These are phyloP conservation scores for Mortierella polycephala DNA, from an alignment of 371 early-diverging fungal genomes.

Conservation along the genomic window DNA sequence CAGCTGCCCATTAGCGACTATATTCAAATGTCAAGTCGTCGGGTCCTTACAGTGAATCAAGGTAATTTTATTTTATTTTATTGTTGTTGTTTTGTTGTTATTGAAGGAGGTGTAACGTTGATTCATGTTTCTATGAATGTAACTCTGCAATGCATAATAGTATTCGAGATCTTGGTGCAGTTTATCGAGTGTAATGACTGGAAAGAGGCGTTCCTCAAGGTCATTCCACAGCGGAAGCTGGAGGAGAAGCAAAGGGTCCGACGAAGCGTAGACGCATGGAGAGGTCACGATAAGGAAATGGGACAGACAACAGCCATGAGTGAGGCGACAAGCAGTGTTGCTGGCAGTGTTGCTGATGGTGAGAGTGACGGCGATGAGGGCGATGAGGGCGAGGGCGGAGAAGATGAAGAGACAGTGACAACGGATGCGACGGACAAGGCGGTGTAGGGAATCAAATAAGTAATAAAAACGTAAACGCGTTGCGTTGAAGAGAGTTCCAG, in stretches of 20 bases:
- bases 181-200: conserved; percentile 80
- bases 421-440: not conserved
- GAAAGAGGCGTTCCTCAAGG: conserved; percentile 83
- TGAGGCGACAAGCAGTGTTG: conserved; percentile 24
- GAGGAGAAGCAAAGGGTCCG: conserved; percentile 59
- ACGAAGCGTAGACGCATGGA: conserved; percentile 44
- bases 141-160: conserved; percentile 35
- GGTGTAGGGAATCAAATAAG: not conserved
- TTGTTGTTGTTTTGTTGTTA: not conserved
- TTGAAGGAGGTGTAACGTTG: not conserved
- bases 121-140: not conserved
- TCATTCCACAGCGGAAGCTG: conserved; percentile 89
- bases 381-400: conserved; percentile 12
- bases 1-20: conserved; percentile 89
- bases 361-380: conserved; percentile 17
- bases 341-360: conserved; percentile 31
- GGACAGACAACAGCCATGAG: not conserved
- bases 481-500: too few species aligned
- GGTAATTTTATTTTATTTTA: conserved; percentile 56
- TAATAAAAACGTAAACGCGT: too few species aligned
- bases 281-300: conserved; percentile 10
- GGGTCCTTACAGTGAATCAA: conserved; percentile 94
- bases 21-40: conserved; percentile 80
- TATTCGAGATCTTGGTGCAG: conserved; percentile 83
- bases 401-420: not conserved